Base-by-base conservation (phyloP, 257 asterid species). In the Verbascum thapsus region DNA sequence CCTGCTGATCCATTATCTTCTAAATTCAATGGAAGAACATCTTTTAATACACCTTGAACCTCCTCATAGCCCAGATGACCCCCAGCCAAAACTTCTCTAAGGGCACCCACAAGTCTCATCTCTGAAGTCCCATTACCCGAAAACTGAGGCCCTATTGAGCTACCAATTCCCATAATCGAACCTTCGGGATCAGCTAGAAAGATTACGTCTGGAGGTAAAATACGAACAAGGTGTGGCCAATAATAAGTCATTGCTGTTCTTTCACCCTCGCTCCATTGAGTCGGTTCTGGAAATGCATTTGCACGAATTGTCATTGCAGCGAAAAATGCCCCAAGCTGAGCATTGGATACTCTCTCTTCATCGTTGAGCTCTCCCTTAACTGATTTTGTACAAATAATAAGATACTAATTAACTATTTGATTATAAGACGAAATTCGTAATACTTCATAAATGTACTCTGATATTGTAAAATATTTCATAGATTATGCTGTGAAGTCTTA, bases 191-290 rank as follows among this genome's bases (percentile, higher is more conserved):
- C 99, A 72, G 97, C 95, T 53, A 92, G 69, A 72, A 89, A 92
- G 39, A 92, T 78, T 18, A 84, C 71, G 75, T 83, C 95, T 12
- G 85, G 85, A 12, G 99, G 96, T n/a, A 92, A 74, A 26, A 76
- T 77, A 15, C 87, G 78, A 58, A 87, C 77, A 52, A 92, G 74
- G 67, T 84, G 80, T 18, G 99, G 99, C 99, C 99, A 92, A 67
- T 70, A 89, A 76, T 80, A 72, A 53, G 84, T 62, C 91, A 92
- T 81, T 23, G 97, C 97, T 52, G 63, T 81, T 77, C 83, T 90
- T 76, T 92, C 99, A 53, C 99, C 99, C 72, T 89, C 97, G 55
- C 94, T 92, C 99, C 99, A 92, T 44, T 85, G 97, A 53, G 99
- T 92, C 26, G 89, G 79, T 80, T 89, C 97, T 0, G 97, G 99